A percentile compares a stretch with the other conserved stretches of the same genome.
phyloP scores from a whole-genome alignment of 768 basidiomycete genomes.

The Panellus pusillus region DNA sequence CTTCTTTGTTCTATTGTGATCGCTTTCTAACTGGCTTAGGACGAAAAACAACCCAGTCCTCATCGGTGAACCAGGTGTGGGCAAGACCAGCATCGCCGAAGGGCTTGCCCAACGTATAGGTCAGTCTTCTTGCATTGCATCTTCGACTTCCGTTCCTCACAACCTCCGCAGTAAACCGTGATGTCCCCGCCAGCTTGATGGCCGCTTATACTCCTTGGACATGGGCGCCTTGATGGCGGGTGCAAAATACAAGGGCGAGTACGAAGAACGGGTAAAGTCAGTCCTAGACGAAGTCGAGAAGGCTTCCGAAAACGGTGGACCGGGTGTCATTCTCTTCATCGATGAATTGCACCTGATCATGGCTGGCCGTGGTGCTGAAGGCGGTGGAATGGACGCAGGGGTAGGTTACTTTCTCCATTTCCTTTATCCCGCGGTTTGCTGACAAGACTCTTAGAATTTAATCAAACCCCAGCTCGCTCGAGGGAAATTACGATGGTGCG shows the following conservation, averaged over 20 bases:
- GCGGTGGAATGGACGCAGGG: conserved; percentile 91
- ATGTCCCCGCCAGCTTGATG: conserved; percentile 77
- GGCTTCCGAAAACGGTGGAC: conserved; percentile 69
- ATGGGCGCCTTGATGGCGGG: conserved; percentile 95
- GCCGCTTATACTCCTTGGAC: conserved; percentile 81
- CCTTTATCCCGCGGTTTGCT: no score
- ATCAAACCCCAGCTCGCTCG: conserved; percentile 91
- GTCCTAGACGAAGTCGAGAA: conserved; percentile 95
- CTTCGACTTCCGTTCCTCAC: no score
- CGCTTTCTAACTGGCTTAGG: conserved; percentile 35
- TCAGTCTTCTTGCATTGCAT: no score
- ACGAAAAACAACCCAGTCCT: conserved; percentile 98
- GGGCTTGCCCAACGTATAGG: conserved; percentile 89
- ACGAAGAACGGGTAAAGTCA: conserved; percentile 92
- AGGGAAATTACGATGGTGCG: conserved; percentile 59
- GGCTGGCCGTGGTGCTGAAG: conserved; percentile 80
- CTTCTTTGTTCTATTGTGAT: not conserved
- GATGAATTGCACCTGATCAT: conserved; percentile 95
- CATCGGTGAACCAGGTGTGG: conserved; percentile 93
- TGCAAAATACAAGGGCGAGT: conserved; percentile 92
- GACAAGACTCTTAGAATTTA: conserved; percentile 45
- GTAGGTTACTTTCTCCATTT: no score
- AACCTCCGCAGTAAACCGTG: conserved; percentile 62
- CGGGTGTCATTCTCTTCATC: conserved; percentile 88
- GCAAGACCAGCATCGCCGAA: conserved; percentile 94